Evolutionary conservation across 306 rosid genomes (phyloP), one percentile per base, ranked within the genome.

Genomic region (Parietaria judaica): DNA sequence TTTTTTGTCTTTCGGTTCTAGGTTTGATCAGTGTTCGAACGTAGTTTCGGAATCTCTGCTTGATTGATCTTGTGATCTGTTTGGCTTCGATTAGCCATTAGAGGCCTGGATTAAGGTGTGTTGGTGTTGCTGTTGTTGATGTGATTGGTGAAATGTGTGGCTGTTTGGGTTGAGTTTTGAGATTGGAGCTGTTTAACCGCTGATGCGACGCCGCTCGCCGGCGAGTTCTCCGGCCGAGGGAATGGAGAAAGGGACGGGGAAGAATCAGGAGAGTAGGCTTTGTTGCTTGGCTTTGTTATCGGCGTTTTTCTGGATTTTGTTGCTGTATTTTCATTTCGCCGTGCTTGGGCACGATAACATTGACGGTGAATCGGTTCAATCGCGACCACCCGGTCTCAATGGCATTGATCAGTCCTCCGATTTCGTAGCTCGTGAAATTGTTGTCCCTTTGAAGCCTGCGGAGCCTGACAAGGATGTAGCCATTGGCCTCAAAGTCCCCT

Each of bases 131-230:
- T 49, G 53, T 11, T 63, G 3, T 6, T 56, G 36, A 36, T 36
- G 36, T 39, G 51, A 23, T 47, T 37, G 43, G 14, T 59, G 47
- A 17, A 41, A 55, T 47, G 44, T 64, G 44, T 73, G 78, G 60
- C 63, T 66, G 56, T 34, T 53, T 53, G 8, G 15, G 13, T 54
- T 16, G 59, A 35, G 36, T 65, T 68, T 66, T 63, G 51, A 54
- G 17, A 43, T 66, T 58, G 75, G 76, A 64, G 56, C 72, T 73
- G 69, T 60, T 55, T 63, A 63, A n/a, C 14, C 53, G 73, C 54
- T 70, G 67, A 87, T 92, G 97, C 84, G 96, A 74, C 86, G 90
- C 69, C 99, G 97, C 73, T 69, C 80, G 41, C 61, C 78, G 72
- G 65, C 81, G 69, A 77, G 55, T 69, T 47, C 62, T 64, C 83